Percentiles rank a stretch among this genome's conserved stretches.
These are phyloP conservation scores for Capsicum baccatum DNA, from an alignment of 257 asterid species.

Conservation along the genomic window DNA sequence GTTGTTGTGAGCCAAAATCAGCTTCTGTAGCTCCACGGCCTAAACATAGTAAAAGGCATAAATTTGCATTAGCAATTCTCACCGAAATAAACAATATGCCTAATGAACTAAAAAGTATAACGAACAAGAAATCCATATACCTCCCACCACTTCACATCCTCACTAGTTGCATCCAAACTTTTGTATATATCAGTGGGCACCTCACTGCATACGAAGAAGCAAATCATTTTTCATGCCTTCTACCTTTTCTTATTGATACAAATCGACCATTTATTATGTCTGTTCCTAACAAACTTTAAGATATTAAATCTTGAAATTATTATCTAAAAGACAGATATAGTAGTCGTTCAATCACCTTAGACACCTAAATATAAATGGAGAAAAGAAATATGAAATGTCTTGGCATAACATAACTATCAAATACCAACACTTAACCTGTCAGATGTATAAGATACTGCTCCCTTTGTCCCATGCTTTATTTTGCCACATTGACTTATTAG, in stretches of 20 bases:
- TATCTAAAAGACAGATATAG: not conserved
- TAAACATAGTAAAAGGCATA: conserved; percentile 34
- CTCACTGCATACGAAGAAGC: conserved; percentile 54
- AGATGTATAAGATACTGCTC: not conserved
- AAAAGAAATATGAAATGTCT: not conserved
- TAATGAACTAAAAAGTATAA: not conserved
- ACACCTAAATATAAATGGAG: not conserved
- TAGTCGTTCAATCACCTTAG: conserved; percentile 20
- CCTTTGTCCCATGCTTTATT: not conserved
- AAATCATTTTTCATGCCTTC: conserved; percentile 1
- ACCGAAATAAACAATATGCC: not conserved
- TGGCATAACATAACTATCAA: not conserved
- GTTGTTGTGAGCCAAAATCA: conserved; percentile 88
- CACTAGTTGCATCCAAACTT: conserved; percentile 76
- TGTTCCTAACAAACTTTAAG: not conserved
- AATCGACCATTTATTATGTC: not conserved
- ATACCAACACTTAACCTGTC: not conserved
- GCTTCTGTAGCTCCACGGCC: conserved; percentile 96
- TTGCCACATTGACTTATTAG: not conserved
- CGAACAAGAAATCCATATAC: conserved; percentile 41
- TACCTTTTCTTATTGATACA: not conserved
- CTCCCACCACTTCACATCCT: conserved; percentile 99
- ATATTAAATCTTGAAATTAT: conserved; percentile 18
- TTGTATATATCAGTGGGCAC: conserved; percentile 87
- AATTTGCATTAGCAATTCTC: conserved; percentile 11